phyloP scores from a whole-genome alignment of 1,284 basidiomycete species.

The Austroboletus novae-zelandiae region DNA sequence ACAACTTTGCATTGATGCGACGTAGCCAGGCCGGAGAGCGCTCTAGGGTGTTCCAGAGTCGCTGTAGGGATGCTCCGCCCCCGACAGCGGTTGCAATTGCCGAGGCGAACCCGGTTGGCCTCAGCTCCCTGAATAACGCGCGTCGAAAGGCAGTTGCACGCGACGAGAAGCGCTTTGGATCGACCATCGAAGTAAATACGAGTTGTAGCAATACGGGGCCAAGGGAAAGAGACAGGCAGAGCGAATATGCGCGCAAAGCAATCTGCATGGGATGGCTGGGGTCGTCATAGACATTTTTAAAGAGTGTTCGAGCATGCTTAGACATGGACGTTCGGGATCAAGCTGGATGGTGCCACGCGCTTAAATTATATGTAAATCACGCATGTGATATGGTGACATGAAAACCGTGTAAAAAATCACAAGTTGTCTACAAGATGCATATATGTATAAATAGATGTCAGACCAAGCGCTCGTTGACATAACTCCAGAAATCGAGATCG shows the following conservation, averaged over 20 bases:
- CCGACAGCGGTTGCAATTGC: conserved; percentile 61
- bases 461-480: conserved; percentile 27
- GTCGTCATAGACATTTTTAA: conserved; percentile 7
- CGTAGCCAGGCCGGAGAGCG: not conserved
- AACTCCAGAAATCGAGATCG: conserved; percentile 56
- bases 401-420: not conserved
- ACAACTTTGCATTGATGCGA: conserved; percentile 4
- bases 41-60: conserved; percentile 42
- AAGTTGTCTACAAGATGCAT: too few species aligned
- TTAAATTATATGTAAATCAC: too few species aligned
- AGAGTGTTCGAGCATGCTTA: not conserved
- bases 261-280: conserved; percentile 55
- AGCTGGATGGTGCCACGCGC: too few species aligned
- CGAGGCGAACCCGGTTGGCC: conserved; percentile 62
- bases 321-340: conserved; percentile 1
- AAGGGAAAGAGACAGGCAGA: conserved; percentile 64
- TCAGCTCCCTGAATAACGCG: conserved; percentile 54
- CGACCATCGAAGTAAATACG: conserved; percentile 34
- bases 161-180: conserved; percentile 11
- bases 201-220: conserved; percentile 60
- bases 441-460: not conserved
- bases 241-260: conserved; percentile 61
- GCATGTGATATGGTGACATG: conserved; percentile 14
- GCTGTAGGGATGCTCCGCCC: conserved; percentile 55
- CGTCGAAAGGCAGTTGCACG: conserved; percentile 34